Evolutionary conservation across 1,284 basidiomycete genomes (phyloP), one percentile per base, ranked within the genome.

Genomic region (Pascua sp.): DNA sequence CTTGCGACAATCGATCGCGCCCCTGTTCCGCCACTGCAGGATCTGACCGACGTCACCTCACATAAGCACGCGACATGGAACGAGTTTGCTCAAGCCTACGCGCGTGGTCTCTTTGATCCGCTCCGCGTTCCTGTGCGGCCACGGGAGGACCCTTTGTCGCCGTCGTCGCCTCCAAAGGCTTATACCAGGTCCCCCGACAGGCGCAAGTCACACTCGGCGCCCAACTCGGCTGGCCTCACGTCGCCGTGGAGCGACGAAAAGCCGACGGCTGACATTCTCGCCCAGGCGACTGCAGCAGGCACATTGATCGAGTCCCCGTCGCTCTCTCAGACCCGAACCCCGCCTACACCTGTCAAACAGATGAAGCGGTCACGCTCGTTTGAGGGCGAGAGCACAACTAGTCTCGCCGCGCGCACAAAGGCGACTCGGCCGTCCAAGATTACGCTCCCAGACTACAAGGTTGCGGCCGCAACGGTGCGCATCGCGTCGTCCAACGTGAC

Each of bases 401-500:
- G 24, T 7, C 82, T 9, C 90, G 88, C 8, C 37, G 54, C 46
- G 47, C 60, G 5, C 39, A 24, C n/a, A 46, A 46, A 11, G 44
- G 44, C 12, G 17, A 12, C 16, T 18, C 38, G 52, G 24, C 66
- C 72, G 5, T 62, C 68, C 40, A 67, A 69, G 38, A 55, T 73
- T 16, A 16, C 51, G 9, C 42, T 72, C 4, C 72, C 73, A 5
- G 65, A 66, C 0, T 71, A 74, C 53, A 64, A 64, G 10, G 56
- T 89, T 0, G 82, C 87, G 0, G 90, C 89, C 0, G 90, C 90
- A 0, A 87, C 90, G 0, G 86, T 92, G 73, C 87, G 91, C 24
- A 87, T 87, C 83, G 90, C 90, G 16, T 73, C 77, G 2, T 69
- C 72, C 11, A 62, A 63, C 3, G 61, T 77, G 3, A 55, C 56